A percentile compares a stretch with the other conserved stretches of the same genome.
These are phyloP conservation scores for Martiniozyma asiatica DNA, from an alignment of 1,139 yeast genomes.

Conservation along the genomic window DNA sequence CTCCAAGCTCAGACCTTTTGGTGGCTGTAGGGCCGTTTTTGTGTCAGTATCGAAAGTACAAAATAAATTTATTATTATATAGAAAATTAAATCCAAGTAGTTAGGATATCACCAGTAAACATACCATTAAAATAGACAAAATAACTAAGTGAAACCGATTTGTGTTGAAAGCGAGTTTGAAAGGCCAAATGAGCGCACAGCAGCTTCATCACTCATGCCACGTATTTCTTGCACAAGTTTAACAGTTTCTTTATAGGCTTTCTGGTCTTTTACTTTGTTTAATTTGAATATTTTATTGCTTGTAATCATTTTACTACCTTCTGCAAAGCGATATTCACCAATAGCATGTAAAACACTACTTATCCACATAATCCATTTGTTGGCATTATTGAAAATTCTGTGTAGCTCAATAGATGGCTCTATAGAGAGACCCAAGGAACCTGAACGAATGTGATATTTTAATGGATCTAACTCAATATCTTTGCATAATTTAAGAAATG, in stretches of 20 bases:
- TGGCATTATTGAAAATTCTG: conserved; percentile 25
- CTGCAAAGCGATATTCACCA: conserved; percentile 18
- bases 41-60: too few species aligned
- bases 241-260: too few species aligned
- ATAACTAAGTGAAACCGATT: too few species aligned
- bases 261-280: conserved; percentile 16
- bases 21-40: conserved; percentile 21
- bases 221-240: too few species aligned
- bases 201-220: too few species aligned
- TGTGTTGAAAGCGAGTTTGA: too few species aligned
- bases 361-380: conserved; percentile 25
- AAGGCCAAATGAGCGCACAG: too few species aligned
- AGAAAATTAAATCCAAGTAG: too few species aligned
- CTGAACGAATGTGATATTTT: conserved; percentile 36
- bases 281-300: conserved; percentile 33
- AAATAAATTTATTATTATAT: too few species aligned
- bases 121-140: not conserved
- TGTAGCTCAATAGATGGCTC: conserved; percentile 26
- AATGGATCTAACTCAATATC: conserved; percentile 39
- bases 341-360: conserved; percentile 25
- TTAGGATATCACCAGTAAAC: too few species aligned
- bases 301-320: too few species aligned
- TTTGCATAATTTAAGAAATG: conserved; percentile 32
- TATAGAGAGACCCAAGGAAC: conserved; percentile 27
- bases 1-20: conserved; percentile 27